phyloP scores from a whole-genome alignment of 768 basidiomycete species.

The Neoboletus brunneissimus region DNA sequence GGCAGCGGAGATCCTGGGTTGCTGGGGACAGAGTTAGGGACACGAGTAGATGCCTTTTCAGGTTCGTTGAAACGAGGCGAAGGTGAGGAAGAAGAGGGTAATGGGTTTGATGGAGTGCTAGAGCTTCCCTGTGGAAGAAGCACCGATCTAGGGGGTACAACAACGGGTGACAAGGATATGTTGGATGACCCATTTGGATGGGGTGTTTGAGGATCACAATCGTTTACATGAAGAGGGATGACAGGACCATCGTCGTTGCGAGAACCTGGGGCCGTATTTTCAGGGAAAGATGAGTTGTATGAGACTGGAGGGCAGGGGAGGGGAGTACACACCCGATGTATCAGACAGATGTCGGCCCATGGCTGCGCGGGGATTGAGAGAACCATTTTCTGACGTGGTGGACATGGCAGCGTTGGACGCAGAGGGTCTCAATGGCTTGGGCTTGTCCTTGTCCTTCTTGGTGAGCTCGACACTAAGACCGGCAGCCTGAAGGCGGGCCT shows the following conservation, averaged over 20 bases:
- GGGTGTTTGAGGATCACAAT: constrained; percentile 6
- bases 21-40: constrained; percentile 2
- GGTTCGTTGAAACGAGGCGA: constrained; percentile 23
- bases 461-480: constrained; percentile 39
- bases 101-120: constrained; percentile 7
- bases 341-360: constrained; percentile 31
- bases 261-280: constrained; percentile 4
- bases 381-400: constrained; percentile 11
- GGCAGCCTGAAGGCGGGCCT: constrained; percentile 32
- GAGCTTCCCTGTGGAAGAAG: constrained; percentile 19
- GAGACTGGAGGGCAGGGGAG: neutral
- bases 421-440: constrained; percentile 19
- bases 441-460: constrained; percentile 30
- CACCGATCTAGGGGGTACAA: constrained; percentile 21
- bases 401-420: constrained; percentile 25
- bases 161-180: constrained; percentile 5
- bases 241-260: constrained; percentile 22
- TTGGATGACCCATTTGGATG: constrained; percentile 1
- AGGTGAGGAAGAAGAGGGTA: neutral
- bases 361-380: constrained; percentile 26
- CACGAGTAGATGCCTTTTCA: constrained; percentile 6
- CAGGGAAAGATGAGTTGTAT: neutral
- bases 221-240: constrained; percentile 14
- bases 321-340: constrained; percentile 30
- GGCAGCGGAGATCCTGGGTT: constrained; percentile 1